phyloP scores from a whole-genome alignment of 2,329 filamentous ascomycete species.

The Sclerotinia sclerotiorum region DNA sequence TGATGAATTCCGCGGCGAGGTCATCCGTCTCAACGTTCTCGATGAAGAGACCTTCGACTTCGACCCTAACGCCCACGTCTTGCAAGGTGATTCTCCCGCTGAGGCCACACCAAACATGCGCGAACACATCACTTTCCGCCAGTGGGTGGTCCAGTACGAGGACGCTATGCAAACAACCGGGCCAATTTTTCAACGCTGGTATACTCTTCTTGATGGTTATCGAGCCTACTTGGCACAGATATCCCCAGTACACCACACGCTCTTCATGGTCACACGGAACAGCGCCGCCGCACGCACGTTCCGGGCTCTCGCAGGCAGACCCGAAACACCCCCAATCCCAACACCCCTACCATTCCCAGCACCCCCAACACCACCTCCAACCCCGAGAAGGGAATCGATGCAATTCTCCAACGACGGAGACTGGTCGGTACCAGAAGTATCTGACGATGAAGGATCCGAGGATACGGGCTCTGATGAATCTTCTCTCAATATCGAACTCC shows the following conservation, averaged over 20 bases:
- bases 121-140: background rate
- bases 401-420: no score
- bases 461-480: no score
- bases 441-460: no score
- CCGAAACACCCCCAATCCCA: no score
- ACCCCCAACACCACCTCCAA: no score
- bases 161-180: accelerated
- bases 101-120: background rate
- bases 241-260: background rate
- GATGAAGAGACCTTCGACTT: background rate
- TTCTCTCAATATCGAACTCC: no score
- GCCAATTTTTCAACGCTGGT: background rate
- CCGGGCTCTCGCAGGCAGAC: background rate
- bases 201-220: background rate
- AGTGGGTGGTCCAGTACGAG: background rate
- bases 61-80: background rate
- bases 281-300: background rate
- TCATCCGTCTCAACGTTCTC: background rate
- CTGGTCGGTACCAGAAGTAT: no score
- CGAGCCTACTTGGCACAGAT: background rate
- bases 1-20: background rate
- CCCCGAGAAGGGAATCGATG: no score
- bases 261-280: background rate
- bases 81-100: no score
- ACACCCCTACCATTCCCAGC: no score